phyloP scores from a whole-genome alignment of 2,329 filamentous ascomycete genomes.

The Plectosphaerella plurivora region DNA sequence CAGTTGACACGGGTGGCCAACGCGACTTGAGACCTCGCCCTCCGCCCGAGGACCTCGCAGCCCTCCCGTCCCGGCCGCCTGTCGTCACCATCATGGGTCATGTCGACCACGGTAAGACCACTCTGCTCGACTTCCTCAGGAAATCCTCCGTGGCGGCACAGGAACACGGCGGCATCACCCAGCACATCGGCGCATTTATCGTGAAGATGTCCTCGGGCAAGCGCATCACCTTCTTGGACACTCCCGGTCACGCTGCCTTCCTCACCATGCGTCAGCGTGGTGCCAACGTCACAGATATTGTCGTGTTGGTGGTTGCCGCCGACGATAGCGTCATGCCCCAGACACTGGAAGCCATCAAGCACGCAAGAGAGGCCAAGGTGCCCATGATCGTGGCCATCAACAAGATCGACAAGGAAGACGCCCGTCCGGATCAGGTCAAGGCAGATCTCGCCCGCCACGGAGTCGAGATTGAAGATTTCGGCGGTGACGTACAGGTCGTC shows the following conservation, averaged over 20 bases:
- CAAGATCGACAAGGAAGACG: slow-evolving; percentile 88
- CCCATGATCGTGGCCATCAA: slow-evolving; percentile 98
- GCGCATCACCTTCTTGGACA: slow-evolving; percentile 93
- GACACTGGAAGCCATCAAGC: slow-evolving; percentile 92
- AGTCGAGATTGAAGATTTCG: slow-evolving; percentile 90
- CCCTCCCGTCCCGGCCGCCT: slow-evolving; percentile 72
- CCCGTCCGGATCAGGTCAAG: slow-evolving; percentile 79
- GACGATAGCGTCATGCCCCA: slow-evolving; percentile 98
- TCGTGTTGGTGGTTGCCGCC: slow-evolving; percentile 90
- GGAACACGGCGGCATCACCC: slow-evolving; percentile 95
- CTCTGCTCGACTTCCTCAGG: slow-evolving; percentile 86
- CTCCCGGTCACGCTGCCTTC: slow-evolving; percentile 93
- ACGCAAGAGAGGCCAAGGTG: slow-evolving; percentile 80
- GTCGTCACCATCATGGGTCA: slow-evolving; percentile 99
- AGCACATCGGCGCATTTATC: slow-evolving; percentile 97
- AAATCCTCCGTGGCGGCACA: slow-evolving; percentile 87
- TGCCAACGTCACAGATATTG: slow-evolving; percentile 93
- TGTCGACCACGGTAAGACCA: slow-evolving; percentile 98
- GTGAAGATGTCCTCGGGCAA: slow-evolving; percentile 83
- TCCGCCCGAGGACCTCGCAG: slow-evolving; percentile 60
- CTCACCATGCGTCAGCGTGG: slow-evolving; percentile 93
- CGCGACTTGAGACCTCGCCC: slow-evolving; percentile 71
- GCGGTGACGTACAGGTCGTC: slow-evolving; percentile 90
- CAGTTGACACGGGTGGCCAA: slow-evolving; percentile 60
- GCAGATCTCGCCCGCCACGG: slow-evolving; percentile 77